These are phyloP conservation scores for Arctostaphylos glauca DNA, from an alignment of 148 eudicot genomes.

Conservation along the genomic window DNA sequence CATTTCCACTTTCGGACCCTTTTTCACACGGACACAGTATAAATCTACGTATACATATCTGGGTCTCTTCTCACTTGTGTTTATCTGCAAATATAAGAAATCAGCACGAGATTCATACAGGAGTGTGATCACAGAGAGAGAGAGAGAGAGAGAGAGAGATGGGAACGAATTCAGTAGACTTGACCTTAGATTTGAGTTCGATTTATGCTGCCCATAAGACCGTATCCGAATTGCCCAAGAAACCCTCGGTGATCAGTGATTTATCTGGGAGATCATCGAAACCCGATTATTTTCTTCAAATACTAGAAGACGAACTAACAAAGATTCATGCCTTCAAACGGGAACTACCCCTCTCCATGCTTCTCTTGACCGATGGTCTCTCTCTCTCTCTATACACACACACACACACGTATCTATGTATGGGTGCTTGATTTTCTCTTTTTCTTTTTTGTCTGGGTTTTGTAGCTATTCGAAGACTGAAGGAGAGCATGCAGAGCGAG, in stretches of 20 bases:
- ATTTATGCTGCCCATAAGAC: conserved; percentile 13
- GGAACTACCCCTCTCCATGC: conserved; percentile 59
- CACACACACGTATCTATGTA: neutral
- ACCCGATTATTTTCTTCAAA: conserved; percentile 31
- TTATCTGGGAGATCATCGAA: conserved; percentile 24
- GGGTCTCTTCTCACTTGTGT: neutral
- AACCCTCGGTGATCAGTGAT: conserved; percentile 24
- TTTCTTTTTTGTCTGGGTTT: neutral
- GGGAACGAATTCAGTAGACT: conserved; percentile 28
- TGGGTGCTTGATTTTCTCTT: neutral
- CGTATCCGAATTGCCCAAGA: conserved; percentile 23
- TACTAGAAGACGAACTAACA: conserved; percentile 43
- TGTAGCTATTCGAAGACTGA: conserved; percentile 40
- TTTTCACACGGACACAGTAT: neutral
- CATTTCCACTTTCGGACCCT: neutral
- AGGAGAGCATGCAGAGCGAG: conserved; percentile 19
- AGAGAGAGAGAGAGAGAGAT: conserved; percentile 15
- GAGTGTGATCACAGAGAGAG: neutral
- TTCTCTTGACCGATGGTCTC: conserved; percentile 58
- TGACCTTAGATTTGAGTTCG: conserved; percentile 38
- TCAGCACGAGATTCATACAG: no score
- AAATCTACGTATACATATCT: neutral
- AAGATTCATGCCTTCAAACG: conserved; percentile 61
- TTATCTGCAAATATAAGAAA: neutral
- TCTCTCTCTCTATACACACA: neutral